A percentile compares a stretch with the other conserved stretches of the same genome.
phyloP scores from a whole-genome alignment of 192 early-diverging fungal genomes.

The Coemansia guatemalensis region DNA sequence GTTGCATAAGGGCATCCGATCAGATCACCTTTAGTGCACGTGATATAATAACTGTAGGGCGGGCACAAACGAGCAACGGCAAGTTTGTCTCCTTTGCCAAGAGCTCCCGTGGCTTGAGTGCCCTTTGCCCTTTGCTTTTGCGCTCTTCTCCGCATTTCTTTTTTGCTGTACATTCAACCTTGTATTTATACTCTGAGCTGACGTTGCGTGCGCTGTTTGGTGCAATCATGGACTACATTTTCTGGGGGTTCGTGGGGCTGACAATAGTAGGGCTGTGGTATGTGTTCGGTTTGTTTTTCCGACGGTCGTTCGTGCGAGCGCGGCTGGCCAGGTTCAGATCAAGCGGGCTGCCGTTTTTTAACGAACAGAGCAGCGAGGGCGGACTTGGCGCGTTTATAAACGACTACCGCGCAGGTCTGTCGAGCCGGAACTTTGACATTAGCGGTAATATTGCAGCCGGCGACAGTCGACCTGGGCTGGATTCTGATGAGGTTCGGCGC shows the following conservation, averaged over 20 bases:
- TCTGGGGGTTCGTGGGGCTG: constrained; percentile 35
- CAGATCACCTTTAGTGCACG: constrained; percentile 2
- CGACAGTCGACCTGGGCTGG: constrained; percentile 45
- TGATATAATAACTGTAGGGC: constrained; percentile 17
- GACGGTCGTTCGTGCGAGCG: constrained; percentile 32
- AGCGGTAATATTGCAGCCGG: constrained; percentile 40
- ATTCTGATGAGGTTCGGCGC: constrained; percentile 42
- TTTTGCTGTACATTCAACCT: constrained; percentile 4
- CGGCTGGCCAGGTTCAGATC: constrained; percentile 27
- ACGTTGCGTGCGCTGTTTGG: neutral
- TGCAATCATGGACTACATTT: constrained; percentile 30
- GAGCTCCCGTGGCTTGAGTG: neutral
- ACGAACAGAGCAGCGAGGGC: constrained; percentile 1
- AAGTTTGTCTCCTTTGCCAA: neutral
- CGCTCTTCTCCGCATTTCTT: neutral
- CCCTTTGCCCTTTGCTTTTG: neutral
- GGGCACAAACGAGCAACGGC: neutral
- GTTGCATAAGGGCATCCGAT: neutral
- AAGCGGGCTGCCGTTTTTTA: constrained; percentile 14
- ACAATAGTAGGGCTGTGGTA: constrained; percentile 44
- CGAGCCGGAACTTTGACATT: constrained; percentile 52
- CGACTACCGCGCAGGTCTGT: constrained; percentile 45
- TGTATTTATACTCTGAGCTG: constrained; percentile 5
- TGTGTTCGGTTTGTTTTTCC: constrained; percentile 36
- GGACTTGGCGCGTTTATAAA: constrained; percentile 29